These are phyloP conservation scores for Aspergillus biplanus DNA, from an alignment of 495 filamentous ascomycete genomes.

Conservation along the genomic window DNA sequence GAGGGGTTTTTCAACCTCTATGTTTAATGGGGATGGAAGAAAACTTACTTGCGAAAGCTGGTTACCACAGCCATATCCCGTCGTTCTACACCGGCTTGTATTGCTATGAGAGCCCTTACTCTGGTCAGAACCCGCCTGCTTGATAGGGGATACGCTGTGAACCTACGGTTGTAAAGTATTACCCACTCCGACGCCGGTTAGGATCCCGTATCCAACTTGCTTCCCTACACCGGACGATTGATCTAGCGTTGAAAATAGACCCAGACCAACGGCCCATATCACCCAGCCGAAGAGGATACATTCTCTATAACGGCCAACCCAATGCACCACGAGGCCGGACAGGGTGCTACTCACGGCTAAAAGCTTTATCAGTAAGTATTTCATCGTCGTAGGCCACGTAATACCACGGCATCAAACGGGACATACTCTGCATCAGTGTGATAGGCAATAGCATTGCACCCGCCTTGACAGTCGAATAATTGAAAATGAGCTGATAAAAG, in stretches of 20 bases:
- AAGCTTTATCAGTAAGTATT: too few relatives aligned
- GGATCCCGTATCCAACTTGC: constrained; percentile 55
- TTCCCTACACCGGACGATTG: constrained; percentile 52
- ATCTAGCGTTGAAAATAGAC: constrained; percentile 56
- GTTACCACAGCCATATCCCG: constrained; percentile 60
- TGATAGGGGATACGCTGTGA: neutral
- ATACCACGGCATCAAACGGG: neutral
- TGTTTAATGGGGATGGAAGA: neutral
- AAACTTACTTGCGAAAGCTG: constrained; percentile 54
- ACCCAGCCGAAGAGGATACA: constrained; percentile 56
- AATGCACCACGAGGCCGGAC: constrained; percentile 56
- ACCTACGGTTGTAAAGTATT: constrained; percentile 57
- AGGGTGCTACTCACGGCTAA: constrained; percentile 51
- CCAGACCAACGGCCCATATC: constrained; percentile 56
- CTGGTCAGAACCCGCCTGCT: constrained; percentile 4
- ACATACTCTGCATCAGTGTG: constrained; percentile 53
- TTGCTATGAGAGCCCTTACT: constrained; percentile 46
- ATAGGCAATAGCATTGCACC: constrained; percentile 58
- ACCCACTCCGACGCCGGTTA: constrained; percentile 57
- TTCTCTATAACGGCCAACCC: constrained; percentile 57
- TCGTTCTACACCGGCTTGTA: constrained; percentile 56
- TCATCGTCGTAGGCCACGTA: neutral
- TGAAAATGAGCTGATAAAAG: constrained; percentile 59
- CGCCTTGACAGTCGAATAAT: constrained; percentile 53
- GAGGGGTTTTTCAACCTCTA: neutral